Base-by-base conservation (phyloP, 352 stramenopile genomes). In the Globisporangium irregulare region DNA sequence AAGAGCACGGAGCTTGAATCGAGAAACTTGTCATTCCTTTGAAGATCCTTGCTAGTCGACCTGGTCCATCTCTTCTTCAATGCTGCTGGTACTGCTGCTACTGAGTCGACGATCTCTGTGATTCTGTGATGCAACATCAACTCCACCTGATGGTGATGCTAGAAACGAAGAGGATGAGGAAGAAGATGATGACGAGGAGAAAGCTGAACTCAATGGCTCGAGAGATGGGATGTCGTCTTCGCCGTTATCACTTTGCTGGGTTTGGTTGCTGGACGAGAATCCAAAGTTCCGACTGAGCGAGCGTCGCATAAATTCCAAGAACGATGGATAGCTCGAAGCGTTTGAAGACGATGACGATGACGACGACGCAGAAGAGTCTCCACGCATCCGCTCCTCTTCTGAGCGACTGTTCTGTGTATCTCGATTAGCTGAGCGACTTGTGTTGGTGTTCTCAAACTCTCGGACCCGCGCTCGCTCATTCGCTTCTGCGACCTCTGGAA, bases 1-100 rank as follows among this genome's bases (percentile, higher is more conserved):
- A 9, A 41, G 25, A 8, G 2, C 18, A 36, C 27, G 14, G 14
- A 18, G 55, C 2, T 61, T 1, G 9, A 3, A 8, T 20, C 24
- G 18, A 24, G 29, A 48, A 48, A 7, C 14, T 4, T 14, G 38
- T 20, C 38, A 48, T 48, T 43, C 38, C 14, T 9, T 22, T 18
- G 32, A 20, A 18, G 3, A 50, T 7, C 18, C 6, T 51, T 51
- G 63, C 38, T 64, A 93, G 62, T 93, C 85, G 38, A 93, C 73
- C 65, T 82, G 76, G 32, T 93, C 81, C 74, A 93, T 75, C 25
- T 88, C 84, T 69, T 90, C 82, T 34, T 83, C 73, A 43, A 82
- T 74, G 62, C 74, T 84, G 61, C 74, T 79, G 53, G 57, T 73
- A 12, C 58, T 62, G 32, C 50, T 69, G 18, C 54, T 69, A 68